Evolutionary conservation across 2,329 filamentous ascomycete genomes (phyloP).

Genomic region (Fusarium acutatum): DNA sequence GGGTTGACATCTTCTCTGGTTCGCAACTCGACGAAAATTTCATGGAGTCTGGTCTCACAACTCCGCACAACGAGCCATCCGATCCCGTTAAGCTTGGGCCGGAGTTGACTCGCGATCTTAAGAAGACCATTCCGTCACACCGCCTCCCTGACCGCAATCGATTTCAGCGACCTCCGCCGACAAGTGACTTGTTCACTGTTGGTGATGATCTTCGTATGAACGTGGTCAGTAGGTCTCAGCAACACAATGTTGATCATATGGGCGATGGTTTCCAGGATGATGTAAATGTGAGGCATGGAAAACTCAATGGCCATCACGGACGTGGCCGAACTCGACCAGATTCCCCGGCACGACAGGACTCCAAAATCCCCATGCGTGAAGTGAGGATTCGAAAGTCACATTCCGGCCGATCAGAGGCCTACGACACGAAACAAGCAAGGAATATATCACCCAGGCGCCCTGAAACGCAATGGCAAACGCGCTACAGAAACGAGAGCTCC

Average conservation of each 20-base stretch:
- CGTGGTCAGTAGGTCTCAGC: slow-evolving; percentile 42
- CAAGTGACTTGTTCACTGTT: slow-evolving; percentile 39
- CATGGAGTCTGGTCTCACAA: slow-evolving; percentile 51
- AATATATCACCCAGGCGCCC: slow-evolving; percentile 41
- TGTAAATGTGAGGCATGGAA: slow-evolving; percentile 22
- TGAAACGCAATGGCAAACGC: slow-evolving; percentile 31
- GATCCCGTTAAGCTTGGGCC: slow-evolving; percentile 34
- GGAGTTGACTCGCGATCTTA: slow-evolving; percentile 38
- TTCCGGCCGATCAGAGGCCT: slow-evolving; percentile 31
- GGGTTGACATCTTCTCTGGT: slow-evolving; percentile 47
- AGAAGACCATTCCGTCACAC: slow-evolving; percentile 30
- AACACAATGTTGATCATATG: slow-evolving; percentile 40
- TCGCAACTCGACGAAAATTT: slow-evolving; percentile 52
- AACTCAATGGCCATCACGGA: slow-evolving; percentile 24
- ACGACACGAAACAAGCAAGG: slow-evolving; percentile 30
- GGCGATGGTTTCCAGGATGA: slow-evolving; percentile 47
- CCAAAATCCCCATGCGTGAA: slow-evolving; percentile 53
- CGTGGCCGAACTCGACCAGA: slow-evolving; percentile 30
- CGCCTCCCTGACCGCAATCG: slow-evolving; percentile 16
- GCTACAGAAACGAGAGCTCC: slow-evolving; percentile 21
- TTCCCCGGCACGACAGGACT: slow-evolving; percentile 40
- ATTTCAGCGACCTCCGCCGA: slow-evolving; percentile 13
- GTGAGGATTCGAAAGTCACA: slow-evolving; percentile 42
- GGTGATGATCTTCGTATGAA: slow-evolving; percentile 51
- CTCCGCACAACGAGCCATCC: slow-evolving; percentile 46